Percentiles rank a stretch among this genome's conserved stretches.
Conservation (phyloP, 1,139 yeast genomes). For the Geotrichum fermentans region DNA sequence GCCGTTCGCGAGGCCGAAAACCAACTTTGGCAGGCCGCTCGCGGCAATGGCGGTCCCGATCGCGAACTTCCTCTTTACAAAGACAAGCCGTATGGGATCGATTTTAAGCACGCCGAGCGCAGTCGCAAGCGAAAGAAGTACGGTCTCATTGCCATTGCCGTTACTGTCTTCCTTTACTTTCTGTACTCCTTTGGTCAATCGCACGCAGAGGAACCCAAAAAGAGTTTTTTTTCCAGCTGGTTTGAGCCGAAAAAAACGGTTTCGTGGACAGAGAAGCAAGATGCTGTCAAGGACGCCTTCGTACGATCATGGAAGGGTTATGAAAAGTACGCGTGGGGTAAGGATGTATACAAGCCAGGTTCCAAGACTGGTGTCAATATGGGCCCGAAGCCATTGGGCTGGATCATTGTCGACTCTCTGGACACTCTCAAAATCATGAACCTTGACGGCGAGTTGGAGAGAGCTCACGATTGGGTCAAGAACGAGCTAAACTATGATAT, state of each 20-base stretch:
- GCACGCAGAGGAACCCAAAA: slow-evolving; percentile 1
- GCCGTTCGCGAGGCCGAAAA: slow-evolving; percentile 20
- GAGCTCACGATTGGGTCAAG: slow-evolving; percentile 72
- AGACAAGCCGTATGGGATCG: slow-evolving; percentile 34
- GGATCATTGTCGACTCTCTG: slow-evolving; percentile 88
- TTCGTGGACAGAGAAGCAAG: slow-evolving; percentile 46
- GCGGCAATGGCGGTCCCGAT: slow-evolving; percentile 6
- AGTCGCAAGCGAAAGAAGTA: slow-evolving; percentile 21
- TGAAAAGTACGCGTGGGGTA: slow-evolving; percentile 77
- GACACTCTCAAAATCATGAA: slow-evolving; percentile 85
- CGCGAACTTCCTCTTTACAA: slow-evolving; percentile 35
- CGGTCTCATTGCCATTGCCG: slow-evolving; percentile 22
- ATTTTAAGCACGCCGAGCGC: slow-evolving; percentile 15
- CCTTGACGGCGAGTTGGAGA: slow-evolving; percentile 55
- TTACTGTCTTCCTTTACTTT: slow-evolving; percentile 24
- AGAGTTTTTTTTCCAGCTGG: slow-evolving; percentile 8
- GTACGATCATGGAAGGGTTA: slow-evolving; percentile 78
- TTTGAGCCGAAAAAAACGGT: slow-evolving; percentile 11
- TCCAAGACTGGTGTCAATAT: slow-evolving; percentile 62
- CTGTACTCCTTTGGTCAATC: slow-evolving; percentile 26
- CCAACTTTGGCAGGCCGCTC: slow-evolving; percentile 19
- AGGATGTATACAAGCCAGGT: slow-evolving; percentile 62
- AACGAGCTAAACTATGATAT: slow-evolving; percentile 55
- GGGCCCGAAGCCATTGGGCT: slow-evolving; percentile 83
- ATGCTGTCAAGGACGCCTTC: slow-evolving; percentile 59